Percentiles rank a stretch among this genome's conserved stretches.
phyloP scores from a whole-genome alignment of 1,284 basidiomycete genomes.

The Wallemia ichthyophaga region DNA sequence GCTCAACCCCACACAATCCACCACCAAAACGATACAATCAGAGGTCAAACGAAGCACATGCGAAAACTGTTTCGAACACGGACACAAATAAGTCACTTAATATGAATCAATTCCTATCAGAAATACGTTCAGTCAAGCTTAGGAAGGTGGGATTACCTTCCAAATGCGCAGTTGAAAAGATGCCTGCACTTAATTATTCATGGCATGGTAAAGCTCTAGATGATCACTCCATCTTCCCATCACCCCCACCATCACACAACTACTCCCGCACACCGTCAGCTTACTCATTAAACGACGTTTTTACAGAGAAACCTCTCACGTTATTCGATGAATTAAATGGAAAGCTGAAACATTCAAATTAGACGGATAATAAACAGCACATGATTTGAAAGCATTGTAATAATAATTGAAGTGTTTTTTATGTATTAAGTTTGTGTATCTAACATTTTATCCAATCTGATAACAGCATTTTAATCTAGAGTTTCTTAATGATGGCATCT shows the following conservation, averaged over 20 bases:
- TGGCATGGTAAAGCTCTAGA: not conserved
- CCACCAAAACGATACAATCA: not conserved
- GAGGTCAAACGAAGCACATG: not conserved
- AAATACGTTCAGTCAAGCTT: not conserved
- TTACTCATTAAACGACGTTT: not conserved
- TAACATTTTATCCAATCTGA: not conserved
- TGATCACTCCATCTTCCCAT: not conserved
- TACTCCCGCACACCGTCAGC: not conserved
- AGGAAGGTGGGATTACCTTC: not conserved
- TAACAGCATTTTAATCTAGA: slow-evolving; percentile 12
- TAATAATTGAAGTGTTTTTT: not conserved
- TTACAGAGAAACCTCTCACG: not conserved
- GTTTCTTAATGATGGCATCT: slow-evolving; percentile 46
- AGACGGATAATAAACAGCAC: no score
- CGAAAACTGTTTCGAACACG: not conserved
- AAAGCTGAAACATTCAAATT: not conserved
- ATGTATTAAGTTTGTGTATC: not conserved
- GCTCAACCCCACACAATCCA: not conserved
- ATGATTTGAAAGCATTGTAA: no score
- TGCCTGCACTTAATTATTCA: not conserved
- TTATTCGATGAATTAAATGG: not conserved
- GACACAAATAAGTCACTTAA: not conserved
- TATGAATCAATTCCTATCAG: not conserved
- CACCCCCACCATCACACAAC: not conserved
- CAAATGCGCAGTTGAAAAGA: no score